Evolutionary conservation across 257 asterid genomes (phyloP).

Genomic region (Eucommia ulmoides): DNA sequence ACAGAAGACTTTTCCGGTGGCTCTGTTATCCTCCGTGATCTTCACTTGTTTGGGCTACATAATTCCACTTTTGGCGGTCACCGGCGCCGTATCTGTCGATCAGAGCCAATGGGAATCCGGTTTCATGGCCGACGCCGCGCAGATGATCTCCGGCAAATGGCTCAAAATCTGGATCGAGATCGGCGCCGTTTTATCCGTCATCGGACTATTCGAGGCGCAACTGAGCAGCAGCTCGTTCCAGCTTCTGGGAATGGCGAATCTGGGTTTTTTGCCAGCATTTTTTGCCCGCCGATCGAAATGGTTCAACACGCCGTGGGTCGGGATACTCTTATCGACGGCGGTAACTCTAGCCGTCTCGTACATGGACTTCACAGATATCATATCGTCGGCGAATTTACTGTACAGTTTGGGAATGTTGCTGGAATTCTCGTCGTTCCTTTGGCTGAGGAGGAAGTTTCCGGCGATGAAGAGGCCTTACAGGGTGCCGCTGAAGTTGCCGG

Average conservation of each 20-base stretch:
- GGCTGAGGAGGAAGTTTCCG: conserved; percentile 35
- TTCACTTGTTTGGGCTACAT: conserved; percentile 49
- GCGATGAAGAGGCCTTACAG: conserved; percentile 29
- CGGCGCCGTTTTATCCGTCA: conserved; percentile 40
- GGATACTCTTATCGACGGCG: conserved; percentile 31
- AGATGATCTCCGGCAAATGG: conserved; percentile 43
- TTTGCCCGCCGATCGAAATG: conserved; percentile 29
- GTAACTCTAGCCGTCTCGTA: conserved; percentile 32
- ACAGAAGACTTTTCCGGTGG: conserved; percentile 41
- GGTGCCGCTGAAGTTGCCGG: conserved; percentile 36
- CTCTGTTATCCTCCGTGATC: conserved; percentile 37
- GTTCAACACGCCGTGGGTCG: conserved; percentile 66
- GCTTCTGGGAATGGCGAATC: conserved; percentile 48
- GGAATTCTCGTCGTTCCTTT: conserved; percentile 43
- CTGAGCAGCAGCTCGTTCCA: conserved; percentile 50
- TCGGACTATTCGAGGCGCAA: conserved; percentile 53
- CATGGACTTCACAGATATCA: conserved; percentile 23
- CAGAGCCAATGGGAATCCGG: conserved; percentile 36
- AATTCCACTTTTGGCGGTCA: conserved; percentile 41
- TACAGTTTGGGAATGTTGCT: conserved; percentile 62
- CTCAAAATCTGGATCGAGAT: conserved; percentile 47
- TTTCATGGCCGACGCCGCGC: conserved; percentile 38
- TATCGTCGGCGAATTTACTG: conserved; percentile 50
- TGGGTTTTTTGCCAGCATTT: conserved; percentile 29
- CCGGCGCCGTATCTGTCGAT: conserved; percentile 42